Evolutionary conservation across 768 basidiomycete genomes (phyloP).

Genomic region (Myochromella boudieri): DNA sequence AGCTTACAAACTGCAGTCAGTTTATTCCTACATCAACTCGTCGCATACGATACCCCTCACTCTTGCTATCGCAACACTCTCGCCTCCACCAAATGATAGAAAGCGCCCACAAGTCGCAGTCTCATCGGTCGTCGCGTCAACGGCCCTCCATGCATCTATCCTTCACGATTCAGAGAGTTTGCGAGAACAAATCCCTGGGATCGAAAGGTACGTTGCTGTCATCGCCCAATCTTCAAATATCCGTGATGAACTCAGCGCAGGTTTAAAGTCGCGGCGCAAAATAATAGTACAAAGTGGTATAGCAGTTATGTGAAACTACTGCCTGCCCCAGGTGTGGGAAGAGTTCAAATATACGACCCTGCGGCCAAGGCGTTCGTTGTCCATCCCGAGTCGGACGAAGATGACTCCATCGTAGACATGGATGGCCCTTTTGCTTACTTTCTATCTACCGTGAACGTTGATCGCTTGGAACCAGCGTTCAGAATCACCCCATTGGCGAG

Average conservation of each 20-base stretch:
- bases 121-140: constrained; percentile 89
- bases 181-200: constrained; percentile 64
- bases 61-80: constrained; percentile 52
- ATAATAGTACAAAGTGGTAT: constrained; percentile 77
- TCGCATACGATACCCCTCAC: constrained; percentile 42
- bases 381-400: constrained; percentile 31
- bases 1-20: constrained; percentile 52
- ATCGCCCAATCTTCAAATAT: neutral
- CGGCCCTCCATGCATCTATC: constrained; percentile 82
- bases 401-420: constrained; percentile 42
- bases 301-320: constrained; percentile 55
- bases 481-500: constrained; percentile 67
- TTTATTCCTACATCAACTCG: constrained; percentile 49
- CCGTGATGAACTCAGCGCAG: constrained; percentile 28
- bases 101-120: constrained; percentile 21
- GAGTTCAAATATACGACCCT: constrained; percentile 65
- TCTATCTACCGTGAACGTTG: constrained; percentile 77
- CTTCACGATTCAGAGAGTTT: constrained; percentile 80
- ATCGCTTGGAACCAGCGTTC: constrained; percentile 83
- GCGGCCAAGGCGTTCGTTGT: constrained; percentile 43
- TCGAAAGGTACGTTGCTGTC: constrained; percentile 50
- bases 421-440: constrained; percentile 87
- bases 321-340: constrained; percentile 36
- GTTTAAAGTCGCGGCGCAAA: constrained; percentile 81
- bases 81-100: constrained; percentile 26